These are phyloP conservation scores for Penicillium sclerotigenum DNA, from an alignment of 2,329 filamentous ascomycete species.

Conservation along the genomic window DNA sequence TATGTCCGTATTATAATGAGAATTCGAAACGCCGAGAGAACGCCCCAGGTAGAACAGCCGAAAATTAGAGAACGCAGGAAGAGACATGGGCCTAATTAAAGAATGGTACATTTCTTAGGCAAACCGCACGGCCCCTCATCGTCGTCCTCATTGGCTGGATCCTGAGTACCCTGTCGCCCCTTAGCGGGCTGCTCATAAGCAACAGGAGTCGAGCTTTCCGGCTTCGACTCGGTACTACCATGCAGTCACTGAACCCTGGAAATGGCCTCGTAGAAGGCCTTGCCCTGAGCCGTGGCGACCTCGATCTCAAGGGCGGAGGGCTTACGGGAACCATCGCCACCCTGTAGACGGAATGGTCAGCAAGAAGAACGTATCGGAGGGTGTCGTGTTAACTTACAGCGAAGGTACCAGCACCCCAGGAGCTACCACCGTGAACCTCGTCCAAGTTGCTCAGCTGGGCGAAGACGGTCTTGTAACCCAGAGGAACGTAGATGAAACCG, in stretches of 20 bases:
- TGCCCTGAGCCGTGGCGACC: conserved; percentile 78
- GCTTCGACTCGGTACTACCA: conserved; percentile 48
- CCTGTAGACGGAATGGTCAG: conserved; percentile 35
- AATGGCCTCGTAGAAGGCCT: conserved; percentile 75
- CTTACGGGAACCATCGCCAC: conserved; percentile 75
- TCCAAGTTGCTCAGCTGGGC: conserved; percentile 63
- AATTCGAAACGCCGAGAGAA: conserved; percentile 13
- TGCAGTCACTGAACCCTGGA: conserved; percentile 79
- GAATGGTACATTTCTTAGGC: conserved; percentile 69
- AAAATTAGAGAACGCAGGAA: conserved; percentile 12
- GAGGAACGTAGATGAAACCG: conserved; percentile 92
- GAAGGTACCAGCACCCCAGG: conserved; percentile 95
- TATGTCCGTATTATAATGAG: conserved; percentile 10
- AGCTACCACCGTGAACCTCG: conserved; percentile 80
- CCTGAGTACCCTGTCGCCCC: conserved; percentile 27
- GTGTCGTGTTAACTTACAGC: conserved; percentile 49
- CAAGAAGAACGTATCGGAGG: not conserved
- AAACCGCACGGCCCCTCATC: conserved; percentile 69
- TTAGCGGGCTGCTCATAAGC: conserved; percentile 25
- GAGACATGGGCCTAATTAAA: conserved; percentile 43
- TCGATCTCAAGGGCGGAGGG: conserved; percentile 72
- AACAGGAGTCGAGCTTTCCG: conserved; percentile 27
- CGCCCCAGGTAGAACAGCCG: conserved; percentile 15
- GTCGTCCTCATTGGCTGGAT: conserved; percentile 48
- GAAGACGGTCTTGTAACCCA: conserved; percentile 85